Conservation (phyloP, 1,139 yeast species). For the Lodderomyces elongisporus region DNA sequence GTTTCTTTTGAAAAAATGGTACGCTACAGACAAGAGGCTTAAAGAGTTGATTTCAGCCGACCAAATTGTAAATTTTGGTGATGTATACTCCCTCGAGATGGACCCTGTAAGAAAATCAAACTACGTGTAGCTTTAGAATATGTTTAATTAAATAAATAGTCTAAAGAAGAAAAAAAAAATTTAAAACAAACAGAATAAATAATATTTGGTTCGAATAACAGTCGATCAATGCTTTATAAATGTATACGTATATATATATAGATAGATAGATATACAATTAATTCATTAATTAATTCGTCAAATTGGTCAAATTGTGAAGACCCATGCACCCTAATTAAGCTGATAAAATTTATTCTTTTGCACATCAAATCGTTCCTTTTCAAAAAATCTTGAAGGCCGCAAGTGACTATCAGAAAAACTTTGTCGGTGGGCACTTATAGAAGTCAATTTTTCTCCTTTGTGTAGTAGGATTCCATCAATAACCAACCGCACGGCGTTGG, state of each 20-base stretch:
- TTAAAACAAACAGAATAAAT: neutral
- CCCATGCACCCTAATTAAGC: too few species aligned
- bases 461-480: constrained; percentile 63
- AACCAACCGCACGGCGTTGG: constrained; percentile 58
- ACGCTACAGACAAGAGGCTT: constrained; percentile 54
- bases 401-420: constrained; percentile 16
- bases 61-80: constrained; percentile 27
- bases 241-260: too few species aligned
- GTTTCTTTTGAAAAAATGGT: constrained; percentile 64
- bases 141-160: constrained; percentile 14
- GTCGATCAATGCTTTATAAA: too few species aligned
- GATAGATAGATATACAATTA: too few species aligned
- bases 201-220: constrained; percentile 4
- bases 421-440: constrained; percentile 13
- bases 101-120: constrained; percentile 40
- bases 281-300: too few species aligned
- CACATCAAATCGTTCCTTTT: constrained; percentile 39
- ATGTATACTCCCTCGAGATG: constrained; percentile 34
- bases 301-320: too few species aligned
- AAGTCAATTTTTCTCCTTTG: constrained; percentile 12
- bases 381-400: constrained; percentile 26
- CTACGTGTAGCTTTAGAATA: too few species aligned
- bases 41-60: constrained; percentile 47
- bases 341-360: constrained; percentile 52
- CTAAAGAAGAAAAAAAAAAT: constrained; percentile 13